phyloP scores from a whole-genome alignment of 2,329 filamentous ascomycete species.

The Emergomyces orientalis region DNA sequence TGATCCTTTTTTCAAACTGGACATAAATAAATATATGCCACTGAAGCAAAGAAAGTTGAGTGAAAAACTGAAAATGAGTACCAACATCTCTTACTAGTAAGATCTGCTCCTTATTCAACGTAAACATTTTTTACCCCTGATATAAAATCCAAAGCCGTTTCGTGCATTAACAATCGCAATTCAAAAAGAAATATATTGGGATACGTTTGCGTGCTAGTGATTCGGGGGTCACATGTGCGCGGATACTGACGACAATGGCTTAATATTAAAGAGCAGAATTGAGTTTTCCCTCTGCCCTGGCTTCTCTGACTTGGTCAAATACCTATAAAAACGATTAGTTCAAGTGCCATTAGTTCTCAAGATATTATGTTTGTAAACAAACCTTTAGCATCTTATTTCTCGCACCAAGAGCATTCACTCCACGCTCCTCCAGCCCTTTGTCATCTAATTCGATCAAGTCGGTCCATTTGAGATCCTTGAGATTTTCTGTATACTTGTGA shows the following conservation, averaged over 20 bases:
- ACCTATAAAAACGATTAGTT: constrained; percentile 42
- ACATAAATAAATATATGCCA: not conserved
- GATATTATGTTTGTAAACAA: constrained; percentile 20
- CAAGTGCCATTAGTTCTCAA: not conserved
- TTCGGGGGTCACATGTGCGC: not conserved
- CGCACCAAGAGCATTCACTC: constrained; percentile 89
- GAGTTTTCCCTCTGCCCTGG: constrained; percentile 64
- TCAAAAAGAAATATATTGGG: not conserved
- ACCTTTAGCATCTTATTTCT: constrained; percentile 97
- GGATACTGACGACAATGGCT: not conserved
- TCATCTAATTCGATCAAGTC: constrained; percentile 89
- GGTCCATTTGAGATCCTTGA: constrained; percentile 96
- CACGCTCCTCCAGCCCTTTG: constrained; percentile 80
- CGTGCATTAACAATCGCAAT: constrained; percentile 3
- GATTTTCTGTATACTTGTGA: constrained; percentile 97
- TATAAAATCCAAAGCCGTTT: not conserved
- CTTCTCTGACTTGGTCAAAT: constrained; percentile 89
- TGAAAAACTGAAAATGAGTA: not conserved
- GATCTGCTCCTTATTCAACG: not conserved
- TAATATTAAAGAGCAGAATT: constrained; percentile 24
- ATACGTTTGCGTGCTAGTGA: not conserved
- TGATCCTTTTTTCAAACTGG: not conserved
- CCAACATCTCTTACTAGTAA: constrained; percentile 1
- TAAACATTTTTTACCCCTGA: not conserved
- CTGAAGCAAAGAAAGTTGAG: not conserved